Evolutionary conservation across 352 stramenopile genomes (phyloP), one percentile per base, ranked within the genome.

Genomic region (Phytophthora nicotianae): DNA sequence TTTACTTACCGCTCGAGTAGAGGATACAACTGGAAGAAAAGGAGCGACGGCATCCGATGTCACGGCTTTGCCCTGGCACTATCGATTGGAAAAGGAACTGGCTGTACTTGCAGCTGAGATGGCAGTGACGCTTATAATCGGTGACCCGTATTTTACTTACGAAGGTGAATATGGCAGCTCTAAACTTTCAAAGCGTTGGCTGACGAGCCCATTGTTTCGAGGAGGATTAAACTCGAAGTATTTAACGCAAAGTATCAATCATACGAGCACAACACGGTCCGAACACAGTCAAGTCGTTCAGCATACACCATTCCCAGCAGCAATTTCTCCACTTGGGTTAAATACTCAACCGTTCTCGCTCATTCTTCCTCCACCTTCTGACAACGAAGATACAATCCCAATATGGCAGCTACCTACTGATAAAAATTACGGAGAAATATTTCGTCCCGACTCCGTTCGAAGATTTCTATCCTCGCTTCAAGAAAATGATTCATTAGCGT

Each of bases 61-160:
- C 2, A 64, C 81, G 26, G 46, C 48, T 1, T 50, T 91, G 0
- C 81, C 77, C 0, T 92, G 83, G 83, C 72, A 71, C 33, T 77
- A 75, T 23, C 58, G 79, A 43, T 57, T 93, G 0, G 75, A 93
- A 50, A 92, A 91, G 55, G 76, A 88, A 13, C 13, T 93, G 8
- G 84, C 72, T 9, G 62, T 81, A 11, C 58, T 93, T 1, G 49
- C 68, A 20, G 62, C 76, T 6, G 74, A 88, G 40, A 83, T 93
- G 71, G 67, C 66, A 0, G 45, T 88, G 17, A 92, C 83, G 9
- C 54, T 91, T 8, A 62, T 74, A 3, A 62, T 75, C 16, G 83
- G 79, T 0, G 69, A 90, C 19, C 66, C 68, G 0, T 62, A 64
- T 11, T 82, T 79, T 29, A 53, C 48, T 6, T 59, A 32, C 40